phyloP scores from a whole-genome alignment of 2,329 filamentous ascomycete genomes.

The Penicillium oxalicum region DNA sequence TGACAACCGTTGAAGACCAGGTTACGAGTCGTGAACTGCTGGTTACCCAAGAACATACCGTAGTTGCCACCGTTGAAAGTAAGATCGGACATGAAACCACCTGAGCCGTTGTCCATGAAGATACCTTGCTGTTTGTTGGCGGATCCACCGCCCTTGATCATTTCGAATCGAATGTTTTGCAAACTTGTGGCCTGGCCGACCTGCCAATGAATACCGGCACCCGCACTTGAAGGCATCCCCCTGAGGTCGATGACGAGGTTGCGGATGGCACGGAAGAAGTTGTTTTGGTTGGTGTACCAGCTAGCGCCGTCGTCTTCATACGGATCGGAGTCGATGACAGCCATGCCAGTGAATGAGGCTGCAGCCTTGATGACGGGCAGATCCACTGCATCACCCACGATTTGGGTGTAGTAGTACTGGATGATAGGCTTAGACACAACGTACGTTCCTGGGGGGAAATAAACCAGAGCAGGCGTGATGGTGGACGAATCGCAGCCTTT shows the following conservation, averaged over 20 bases:
- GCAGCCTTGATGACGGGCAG: conserved; percentile 70
- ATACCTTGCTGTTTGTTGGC: conserved; percentile 68
- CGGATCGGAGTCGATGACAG: conserved; percentile 80
- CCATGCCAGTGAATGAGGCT: conserved; percentile 72
- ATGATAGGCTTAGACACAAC: conserved; percentile 71
- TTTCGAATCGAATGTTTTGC: conserved; percentile 76
- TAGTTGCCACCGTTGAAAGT: conserved; percentile 76
- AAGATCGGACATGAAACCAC: conserved; percentile 77
- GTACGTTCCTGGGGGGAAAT: conserved; percentile 87
- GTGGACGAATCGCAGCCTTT: conserved; percentile 77
- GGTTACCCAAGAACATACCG: conserved; percentile 74
- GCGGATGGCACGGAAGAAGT: conserved; percentile 77
- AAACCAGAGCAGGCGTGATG: conserved; percentile 76
- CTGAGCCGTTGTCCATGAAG: conserved; percentile 80
- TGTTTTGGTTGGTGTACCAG: conserved; percentile 74
- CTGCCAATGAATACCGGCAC: conserved; percentile 77
- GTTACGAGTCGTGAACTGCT: conserved; percentile 83
- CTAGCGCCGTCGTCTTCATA: conserved; percentile 65
- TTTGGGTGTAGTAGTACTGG: conserved; percentile 88
- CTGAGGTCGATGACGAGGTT: conserved; percentile 77
- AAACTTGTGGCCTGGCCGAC: conserved; percentile 76
- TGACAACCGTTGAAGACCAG: conserved; percentile 74
- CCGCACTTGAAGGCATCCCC: conserved; percentile 53
- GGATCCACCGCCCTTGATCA: conserved; percentile 59
- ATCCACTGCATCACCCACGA: conserved; percentile 71